Evolutionary conservation across 768 basidiomycete genomes (phyloP), one percentile per base, ranked within the genome.

Genomic region (Termitomyces sp.): DNA sequence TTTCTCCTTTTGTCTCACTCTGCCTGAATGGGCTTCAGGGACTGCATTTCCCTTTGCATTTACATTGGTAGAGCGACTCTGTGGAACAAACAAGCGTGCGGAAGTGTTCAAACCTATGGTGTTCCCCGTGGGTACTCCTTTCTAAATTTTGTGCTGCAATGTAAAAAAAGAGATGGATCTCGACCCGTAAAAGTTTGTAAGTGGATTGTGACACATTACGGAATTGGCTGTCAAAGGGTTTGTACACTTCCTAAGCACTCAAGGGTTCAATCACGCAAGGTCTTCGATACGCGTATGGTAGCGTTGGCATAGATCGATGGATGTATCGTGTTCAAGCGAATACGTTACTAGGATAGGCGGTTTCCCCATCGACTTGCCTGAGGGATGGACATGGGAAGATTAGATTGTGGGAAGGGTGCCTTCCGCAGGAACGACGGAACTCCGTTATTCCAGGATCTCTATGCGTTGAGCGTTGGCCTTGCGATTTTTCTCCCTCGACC

Each of bases 1-100:
- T n/a, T 35, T 23, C 13, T 50, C 20, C 13, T 50, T 18, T 49
- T n/a, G 6, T 44, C 10, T 32, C 23, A 16, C 20, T 14, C 48
- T 51, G 12, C 5, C 26, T 26, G 48, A 50, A 55, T 16, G 20
- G 32, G 16, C 35, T 32, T 43, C 26, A 86, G 90, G 91, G 12
- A 91, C 90, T 3, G 74, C 84, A 0, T 93, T 93, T 66, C 83
- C 85, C 2, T 93, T 93, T 63, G 88, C 88, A 2, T 75, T 93
- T 56, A 85, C 85, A n/a, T 71, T 93, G 36, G 85, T 91, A 9
- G 88, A 90, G 67, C 66, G 83, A 20, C 77, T 93, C 2, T 85
- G 83, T 60, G 91, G 91, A 4, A 63, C 74, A 14, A 79, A 79
- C 41, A 89, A 83, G 70, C 75, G 87, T 5, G 77, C 77, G 20